Evolutionary conservation across 73 alveolate genomes (phyloP).

Genomic region (Durusdinium trenchii): DNA sequence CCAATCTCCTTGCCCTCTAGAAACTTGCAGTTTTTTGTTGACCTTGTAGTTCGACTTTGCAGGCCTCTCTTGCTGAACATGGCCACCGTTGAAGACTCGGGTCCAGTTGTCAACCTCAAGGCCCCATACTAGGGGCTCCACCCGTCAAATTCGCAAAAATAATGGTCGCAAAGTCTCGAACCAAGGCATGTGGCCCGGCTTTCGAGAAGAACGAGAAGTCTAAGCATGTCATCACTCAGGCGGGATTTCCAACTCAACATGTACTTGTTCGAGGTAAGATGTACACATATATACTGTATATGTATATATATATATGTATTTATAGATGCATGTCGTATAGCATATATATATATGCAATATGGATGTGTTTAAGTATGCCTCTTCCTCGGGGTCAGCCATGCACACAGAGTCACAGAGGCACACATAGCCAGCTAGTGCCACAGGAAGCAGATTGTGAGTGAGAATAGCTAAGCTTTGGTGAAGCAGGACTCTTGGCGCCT

Average conservation of each 20-base stretch:
- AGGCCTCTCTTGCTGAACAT: conserved; percentile 82
- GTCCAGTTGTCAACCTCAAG: not conserved
- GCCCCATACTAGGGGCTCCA: not conserved
- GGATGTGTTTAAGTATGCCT: too few relatives aligned
- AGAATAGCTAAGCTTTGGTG: not conserved
- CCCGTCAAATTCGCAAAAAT: too few relatives aligned
- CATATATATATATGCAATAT: too few relatives aligned
- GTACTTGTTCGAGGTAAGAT: too few relatives aligned
- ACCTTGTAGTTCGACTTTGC: not conserved
- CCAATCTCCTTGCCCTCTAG: not conserved
- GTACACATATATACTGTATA: too few relatives aligned
- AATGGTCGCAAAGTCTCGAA: not conserved
- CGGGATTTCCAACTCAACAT: too few relatives aligned
- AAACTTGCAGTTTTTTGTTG: not conserved
- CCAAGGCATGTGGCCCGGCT: conserved; percentile 61
- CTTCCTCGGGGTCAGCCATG: too few relatives aligned
- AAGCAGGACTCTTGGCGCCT: conserved; percentile 90
- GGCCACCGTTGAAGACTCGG: conserved; percentile 19
- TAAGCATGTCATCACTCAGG: conserved; percentile 91
- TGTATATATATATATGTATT: too few relatives aligned
- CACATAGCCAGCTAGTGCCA: too few relatives aligned
- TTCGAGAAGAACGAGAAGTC: conserved; percentile 56
- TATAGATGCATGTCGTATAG: too few relatives aligned
- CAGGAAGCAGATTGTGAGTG: too few relatives aligned
- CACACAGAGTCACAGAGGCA: too few relatives aligned